Conservation (phyloP, 768 basidiomycete genomes). For the Amanita polypyramis region DNA sequence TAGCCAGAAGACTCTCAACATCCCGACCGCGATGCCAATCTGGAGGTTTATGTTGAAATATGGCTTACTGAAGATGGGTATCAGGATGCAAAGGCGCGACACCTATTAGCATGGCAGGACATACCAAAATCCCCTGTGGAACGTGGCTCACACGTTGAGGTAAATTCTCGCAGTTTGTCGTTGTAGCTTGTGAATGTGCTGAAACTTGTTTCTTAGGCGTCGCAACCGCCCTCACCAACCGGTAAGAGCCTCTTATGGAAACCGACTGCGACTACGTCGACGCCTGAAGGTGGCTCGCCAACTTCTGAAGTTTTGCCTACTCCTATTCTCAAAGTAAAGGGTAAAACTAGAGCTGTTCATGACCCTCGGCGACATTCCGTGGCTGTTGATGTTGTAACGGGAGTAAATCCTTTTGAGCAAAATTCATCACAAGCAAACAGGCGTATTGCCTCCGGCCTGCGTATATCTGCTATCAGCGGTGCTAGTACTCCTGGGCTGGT, state of each 20-base stretch:
- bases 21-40: slow-evolving; percentile 56
- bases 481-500: slow-evolving; percentile 22
- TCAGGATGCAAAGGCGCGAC: slow-evolving; percentile 47
- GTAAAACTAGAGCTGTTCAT: slow-evolving; percentile 1
- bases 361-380: slow-evolving; percentile 38
- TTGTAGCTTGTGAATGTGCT: not conserved
- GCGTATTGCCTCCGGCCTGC: slow-evolving; percentile 31
- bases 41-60: slow-evolving; percentile 67
- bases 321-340: slow-evolving; percentile 8
- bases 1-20: slow-evolving; percentile 74
- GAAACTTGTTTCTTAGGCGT: not conserved
- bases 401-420: slow-evolving; percentile 40
- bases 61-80: slow-evolving; percentile 77
- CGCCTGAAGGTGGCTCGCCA: slow-evolving; percentile 23
- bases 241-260: slow-evolving; percentile 71
- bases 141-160: slow-evolving; percentile 27
- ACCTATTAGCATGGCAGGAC: slow-evolving; percentile 64
- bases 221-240: slow-evolving; percentile 13
- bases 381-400: slow-evolving; percentile 29
- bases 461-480: slow-evolving; percentile 26
- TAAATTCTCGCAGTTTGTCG: slow-evolving; percentile 15
- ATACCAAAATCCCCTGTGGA: slow-evolving; percentile 32
- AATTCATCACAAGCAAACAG: slow-evolving; percentile 14
- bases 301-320: slow-evolving; percentile 15
- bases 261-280: slow-evolving; percentile 31